Evolutionary conservation across 1,284 basidiomycete genomes (phyloP).

Genomic region (Microbotryum intermedium): DNA sequence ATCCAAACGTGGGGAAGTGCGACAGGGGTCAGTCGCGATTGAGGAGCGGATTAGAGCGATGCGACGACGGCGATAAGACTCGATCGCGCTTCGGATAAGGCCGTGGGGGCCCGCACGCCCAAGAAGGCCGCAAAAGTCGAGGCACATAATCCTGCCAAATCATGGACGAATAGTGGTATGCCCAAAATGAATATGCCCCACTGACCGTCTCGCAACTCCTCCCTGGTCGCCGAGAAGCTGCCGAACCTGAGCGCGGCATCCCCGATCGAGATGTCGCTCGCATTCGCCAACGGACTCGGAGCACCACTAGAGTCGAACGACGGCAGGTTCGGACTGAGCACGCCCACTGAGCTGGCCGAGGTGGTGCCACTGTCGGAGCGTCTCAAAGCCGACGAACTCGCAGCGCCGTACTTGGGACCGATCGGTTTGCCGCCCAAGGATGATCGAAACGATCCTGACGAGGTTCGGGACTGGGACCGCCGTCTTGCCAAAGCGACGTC

Average conservation of each 20-base stretch:
- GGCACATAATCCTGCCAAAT: background rate
- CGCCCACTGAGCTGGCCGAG: background rate
- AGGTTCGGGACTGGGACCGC: no score
- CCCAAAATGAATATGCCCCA: background rate
- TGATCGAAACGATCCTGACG: conserved; percentile 7
- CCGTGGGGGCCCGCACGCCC: no score
- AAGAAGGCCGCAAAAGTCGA: background rate
- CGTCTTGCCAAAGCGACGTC: no score
- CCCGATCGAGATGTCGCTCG: conserved; percentile 2
- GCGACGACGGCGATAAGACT: background rate
- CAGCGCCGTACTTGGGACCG: background rate
- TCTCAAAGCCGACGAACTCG: background rate
- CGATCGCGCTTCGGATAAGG: background rate
- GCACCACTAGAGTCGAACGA: background rate
- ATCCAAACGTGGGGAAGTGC: background rate
- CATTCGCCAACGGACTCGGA: conserved; percentile 6
- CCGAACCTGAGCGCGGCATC: conserved; percentile 8
- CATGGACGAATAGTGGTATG: background rate
- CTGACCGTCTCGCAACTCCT: conserved; percentile 28
- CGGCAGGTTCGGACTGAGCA: background rate
- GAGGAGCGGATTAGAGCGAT: background rate
- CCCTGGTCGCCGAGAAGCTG: conserved; percentile 23
- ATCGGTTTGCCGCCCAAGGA: conserved; percentile 22
- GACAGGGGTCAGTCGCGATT: background rate
- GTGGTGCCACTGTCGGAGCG: background rate